These are phyloP conservation scores for Trapa incisa DNA, from an alignment of 345 rosid species.

Conservation along the genomic window DNA sequence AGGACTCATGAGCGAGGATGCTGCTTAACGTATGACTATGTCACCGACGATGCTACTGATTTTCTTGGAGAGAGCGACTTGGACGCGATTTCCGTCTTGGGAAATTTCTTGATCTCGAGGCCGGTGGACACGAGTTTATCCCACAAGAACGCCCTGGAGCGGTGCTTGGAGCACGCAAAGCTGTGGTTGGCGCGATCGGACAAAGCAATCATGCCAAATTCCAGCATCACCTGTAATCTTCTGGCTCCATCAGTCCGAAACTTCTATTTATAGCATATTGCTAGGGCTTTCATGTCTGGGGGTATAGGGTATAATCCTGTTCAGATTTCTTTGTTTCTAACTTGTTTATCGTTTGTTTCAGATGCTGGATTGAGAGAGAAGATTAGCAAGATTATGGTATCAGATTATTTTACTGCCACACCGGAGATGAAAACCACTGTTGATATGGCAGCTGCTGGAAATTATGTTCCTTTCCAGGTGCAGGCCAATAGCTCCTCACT, in stretches of 20 bases:
- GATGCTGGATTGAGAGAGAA: slow-evolving; percentile 70
- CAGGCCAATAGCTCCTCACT: slow-evolving; percentile 21
- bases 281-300: background rate
- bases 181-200: slow-evolving; percentile 65
- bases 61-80: slow-evolving; percentile 70
- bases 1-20: slow-evolving; percentile 83
- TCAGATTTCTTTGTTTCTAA: background rate
- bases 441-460: slow-evolving; percentile 65
- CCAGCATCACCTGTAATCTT: slow-evolving; percentile 49
- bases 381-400: slow-evolving; percentile 72
- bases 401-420: slow-evolving; percentile 62
- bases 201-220: slow-evolving; percentile 39
- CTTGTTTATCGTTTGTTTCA: slow-evolving; percentile 10
- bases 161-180: slow-evolving; percentile 62
- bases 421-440: slow-evolving; percentile 86
- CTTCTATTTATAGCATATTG: background rate
- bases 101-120: slow-evolving; percentile 58
- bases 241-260: background rate
- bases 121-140: slow-evolving; percentile 62
- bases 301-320: background rate
- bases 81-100: slow-evolving; percentile 55
- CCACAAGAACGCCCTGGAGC: slow-evolving; percentile 68
- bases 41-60: slow-evolving; percentile 85
- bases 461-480: slow-evolving; percentile 49
- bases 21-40: slow-evolving; percentile 82